Conservation (phyloP, 1,284 basidiomycete genomes). For the Tilletia caries region DNA sequence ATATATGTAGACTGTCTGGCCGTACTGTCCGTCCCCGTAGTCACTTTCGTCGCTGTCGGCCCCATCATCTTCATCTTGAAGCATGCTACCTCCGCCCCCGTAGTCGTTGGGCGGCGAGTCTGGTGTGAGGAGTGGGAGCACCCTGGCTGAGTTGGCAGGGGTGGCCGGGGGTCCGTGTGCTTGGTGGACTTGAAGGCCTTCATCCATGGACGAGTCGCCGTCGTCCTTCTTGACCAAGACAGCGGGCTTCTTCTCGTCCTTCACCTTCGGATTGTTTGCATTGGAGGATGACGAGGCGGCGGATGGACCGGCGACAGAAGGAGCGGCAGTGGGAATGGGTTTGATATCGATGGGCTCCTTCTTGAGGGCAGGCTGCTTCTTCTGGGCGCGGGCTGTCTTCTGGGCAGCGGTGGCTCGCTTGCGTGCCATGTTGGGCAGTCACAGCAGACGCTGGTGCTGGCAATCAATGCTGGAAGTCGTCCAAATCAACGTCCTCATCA, state of each 20-base stretch:
- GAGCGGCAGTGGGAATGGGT: not conserved
- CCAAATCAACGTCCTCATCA: too few species aligned
- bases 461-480: too few species aligned
- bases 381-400: not conserved
- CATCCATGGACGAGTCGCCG: not conserved
- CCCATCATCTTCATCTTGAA: too few species aligned
- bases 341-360: not conserved
- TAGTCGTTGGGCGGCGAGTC: too few species aligned
- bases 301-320: not conserved
- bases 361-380: not conserved
- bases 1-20: not conserved
- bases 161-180: not conserved
- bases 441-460: too few species aligned
- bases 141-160: too few species aligned
- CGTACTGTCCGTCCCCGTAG: not conserved
- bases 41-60: not conserved
- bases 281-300: not conserved
- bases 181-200: not conserved
- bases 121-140: too few species aligned
- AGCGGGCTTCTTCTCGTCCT: not conserved
- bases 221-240: not conserved
- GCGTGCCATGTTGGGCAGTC: not conserved
- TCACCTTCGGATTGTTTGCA: not conserved
- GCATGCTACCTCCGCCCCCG: too few species aligned
- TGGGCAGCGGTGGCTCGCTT: not conserved